Evolutionary conservation across 2,329 filamentous ascomycete species (phyloP), one percentile per base, ranked within the genome.

Genomic region (Aphanoascus verrucosus): DNA sequence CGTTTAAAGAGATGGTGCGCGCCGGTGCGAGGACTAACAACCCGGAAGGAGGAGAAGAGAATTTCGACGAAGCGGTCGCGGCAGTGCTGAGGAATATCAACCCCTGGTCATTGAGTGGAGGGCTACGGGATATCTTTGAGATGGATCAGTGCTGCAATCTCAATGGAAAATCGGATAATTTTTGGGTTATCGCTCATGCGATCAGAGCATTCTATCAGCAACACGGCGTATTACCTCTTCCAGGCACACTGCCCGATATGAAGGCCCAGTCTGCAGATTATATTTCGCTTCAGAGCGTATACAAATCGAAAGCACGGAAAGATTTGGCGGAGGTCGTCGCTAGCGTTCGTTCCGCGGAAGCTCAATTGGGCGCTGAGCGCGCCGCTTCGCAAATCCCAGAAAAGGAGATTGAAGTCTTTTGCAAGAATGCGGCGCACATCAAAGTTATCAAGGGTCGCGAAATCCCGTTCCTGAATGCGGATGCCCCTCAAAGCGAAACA

Each of bases 221-320:
- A 52, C 82, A 96, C 65, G 72, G 77, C 6, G 77, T 84, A 28
- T 77, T 98, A 4, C 93, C 93, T 14, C 75, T 98, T 0, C 85
- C 90, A 0, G 94, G 93, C 11, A 83, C 85, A 2, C 75, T 98
- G 1, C 93, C 94, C 1, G 93, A 98, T 67, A 98, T 98, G 93
- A 98, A 98, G 73, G 89, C 93, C 2, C 81, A 91, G 65, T 95
- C 90, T 2, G 81, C 78, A 53, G 85, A 94, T 57, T 98, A 98
- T 72, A 85, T 98, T 60, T 77, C 83, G 62, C 77, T 98, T 11
- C 93, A 97, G 67, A 91, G 86, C 62, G 81, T 97, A 56, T 98
- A 97, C 79, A 96, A 94, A 70, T 71, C 76, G 19, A 94, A 95
- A 69, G 89, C 93, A 42, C 82, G 85, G 34, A 74, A 79, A 63